Base-by-base conservation (phyloP, 441 rosid genomes). In the Viola pubescens region DNA sequence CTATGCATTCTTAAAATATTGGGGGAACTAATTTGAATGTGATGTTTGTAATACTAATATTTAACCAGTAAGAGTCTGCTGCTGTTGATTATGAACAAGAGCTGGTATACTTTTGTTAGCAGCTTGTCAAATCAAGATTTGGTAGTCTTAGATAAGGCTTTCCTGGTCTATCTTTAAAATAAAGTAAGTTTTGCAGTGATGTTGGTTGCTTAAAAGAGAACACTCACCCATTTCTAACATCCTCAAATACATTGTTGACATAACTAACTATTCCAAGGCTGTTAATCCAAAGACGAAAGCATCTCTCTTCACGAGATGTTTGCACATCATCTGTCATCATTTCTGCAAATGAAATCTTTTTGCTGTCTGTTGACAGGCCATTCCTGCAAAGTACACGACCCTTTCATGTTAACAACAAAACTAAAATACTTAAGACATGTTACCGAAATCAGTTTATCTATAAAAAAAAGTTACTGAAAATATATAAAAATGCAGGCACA, bases 251-350 rank as follows among this genome's bases (percentile, higher is more conserved):
- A 51, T 70, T 70, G 49, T 70, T 70, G 47, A 70, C 59, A 50
- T 70, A 70, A 14, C 70, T 64, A 60, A 50, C 54, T 60, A 64
- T 56, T 51, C 74, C 70, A 50, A 60, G 70, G 51, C 74, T 70
- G 55, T 65, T 70, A 59, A 70, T 70, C 74, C 74, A 70, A 40
- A 70, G 60, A 7, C 74, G 66, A 47, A 54, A 70, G 50, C 74
- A 70, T 60, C 69, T 64, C 58, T 70, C 70, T 45, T 64, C 70
- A 38, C 74, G 60, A 39, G 70, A 70, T 48, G 70, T 70, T 49
- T 70, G 66, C 49, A 64, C 63, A 70, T 70, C 70, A 44, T 65
- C 74, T 0, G 58, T 60, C 74, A 70, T 70, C 63, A 62, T 70
- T 70, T 70, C 69, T 51, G 74, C 70, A 51, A 70, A 70, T 44